A percentile compares a stretch with the other conserved stretches of the same genome.
Evolutionary conservation across 192 early-diverging fungal species (phyloP).

Genomic region (Linnemannia zychae): DNA sequence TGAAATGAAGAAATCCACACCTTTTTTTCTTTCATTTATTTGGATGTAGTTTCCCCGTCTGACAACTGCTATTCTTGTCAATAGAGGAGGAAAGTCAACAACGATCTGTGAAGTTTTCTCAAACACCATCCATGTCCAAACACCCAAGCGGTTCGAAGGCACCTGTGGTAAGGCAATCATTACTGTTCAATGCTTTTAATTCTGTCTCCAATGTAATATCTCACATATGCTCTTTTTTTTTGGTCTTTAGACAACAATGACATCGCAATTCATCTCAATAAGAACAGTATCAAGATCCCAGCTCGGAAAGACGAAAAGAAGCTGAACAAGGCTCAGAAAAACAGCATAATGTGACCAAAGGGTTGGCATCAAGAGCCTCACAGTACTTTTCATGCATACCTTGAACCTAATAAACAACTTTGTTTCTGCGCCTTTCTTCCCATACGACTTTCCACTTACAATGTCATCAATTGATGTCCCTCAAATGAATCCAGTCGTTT

Average conservation of each 20-base stretch:
- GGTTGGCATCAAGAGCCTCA: not conserved
- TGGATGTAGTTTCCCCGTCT: not conserved
- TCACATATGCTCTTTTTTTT: not conserved
- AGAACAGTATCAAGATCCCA: slow-evolving; percentile 38
- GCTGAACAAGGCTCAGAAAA: slow-evolving; percentile 23
- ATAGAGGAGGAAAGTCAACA: slow-evolving; percentile 25
- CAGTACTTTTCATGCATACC: not conserved
- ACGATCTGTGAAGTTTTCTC: slow-evolving; percentile 34
- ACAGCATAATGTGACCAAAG: slow-evolving; percentile 1
- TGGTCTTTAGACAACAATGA: slow-evolving; percentile 26
- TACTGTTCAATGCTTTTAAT: not conserved
- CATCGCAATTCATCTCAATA: slow-evolving; percentile 33
- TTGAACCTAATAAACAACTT: not conserved
- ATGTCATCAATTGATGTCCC: no score
- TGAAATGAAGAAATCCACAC: no score
- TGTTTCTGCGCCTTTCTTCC: not conserved
- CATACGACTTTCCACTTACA: no score
- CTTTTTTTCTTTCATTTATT: not conserved
- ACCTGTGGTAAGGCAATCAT: slow-evolving; percentile 28
- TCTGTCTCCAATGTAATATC: not conserved
- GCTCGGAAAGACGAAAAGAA: slow-evolving; percentile 45
- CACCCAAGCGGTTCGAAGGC: slow-evolving; percentile 44
- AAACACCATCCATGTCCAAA: slow-evolving; percentile 44
- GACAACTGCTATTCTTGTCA: not conserved
- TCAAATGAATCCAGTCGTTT: no score